Base-by-base conservation (phyloP, 176 grass and related monocot genomes). In the Thalia dealbata region DNA sequence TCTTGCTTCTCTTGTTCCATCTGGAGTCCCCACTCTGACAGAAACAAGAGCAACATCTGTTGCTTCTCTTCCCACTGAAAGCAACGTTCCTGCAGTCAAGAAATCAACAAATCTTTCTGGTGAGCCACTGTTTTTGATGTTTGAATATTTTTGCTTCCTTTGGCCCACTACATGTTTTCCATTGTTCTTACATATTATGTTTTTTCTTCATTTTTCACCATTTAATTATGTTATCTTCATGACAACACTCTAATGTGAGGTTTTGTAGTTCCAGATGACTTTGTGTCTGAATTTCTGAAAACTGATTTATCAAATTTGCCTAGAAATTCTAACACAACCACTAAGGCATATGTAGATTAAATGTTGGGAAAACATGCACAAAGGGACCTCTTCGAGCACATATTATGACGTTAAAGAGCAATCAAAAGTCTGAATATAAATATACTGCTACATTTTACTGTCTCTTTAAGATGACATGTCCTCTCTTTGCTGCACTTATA, bases 1-100 rank as follows among this genome's bases (percentile, higher is more conserved):
- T 82, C 85, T 99, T 72, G 83, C 90, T 60, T 65, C 81, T 76
- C 65, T 99, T 72, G 85, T 93, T 70, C 90, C 95, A 67, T 84
- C 74, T 67, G 87, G 46, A 72, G 43, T 62, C 73, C 24, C 73
- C 72, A 78, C 65, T 80, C 70, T 82, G 24, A 59, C 75, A 78
- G 84, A 76, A 65, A 38, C 51, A 80, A 70, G 78, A 76, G 76
- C 87, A 75, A 91, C 86, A 1, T 14, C 38, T 42, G 19, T 52
- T 58, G 22, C 78, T 79, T 79, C 50, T 80, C 69, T 71, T 75
- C 69, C 71, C 80, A 73, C 25, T 81, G 81, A 83, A 75, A 80
- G 67, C 70, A 82, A 69, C 26, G 67, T 55, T 14, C 66, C 81
- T 52, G 84, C 88, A 75, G 76, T 82, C 54, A 79, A 91, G 72